Base-by-base conservation (phyloP, 768 basidiomycete species). In the Roridomyces roridus region DNA sequence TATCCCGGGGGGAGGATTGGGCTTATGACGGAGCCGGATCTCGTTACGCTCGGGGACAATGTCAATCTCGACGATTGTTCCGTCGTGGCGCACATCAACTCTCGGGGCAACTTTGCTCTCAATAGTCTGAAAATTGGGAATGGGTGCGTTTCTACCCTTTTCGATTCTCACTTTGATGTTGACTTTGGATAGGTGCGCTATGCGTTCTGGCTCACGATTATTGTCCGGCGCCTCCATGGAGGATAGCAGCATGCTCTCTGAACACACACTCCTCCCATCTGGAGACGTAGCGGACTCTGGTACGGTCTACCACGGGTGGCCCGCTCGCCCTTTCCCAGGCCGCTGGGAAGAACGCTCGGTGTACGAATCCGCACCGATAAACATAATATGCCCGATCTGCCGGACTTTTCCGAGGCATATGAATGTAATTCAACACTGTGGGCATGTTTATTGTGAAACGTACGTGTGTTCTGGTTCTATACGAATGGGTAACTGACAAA, bases 141-240 rank as follows among this genome's bases (percentile, higher is more conserved):
- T 55, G 75, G 75, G 70, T 72, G 59, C 41, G 62, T n/a, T n/a
- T 62, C 4, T 24, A 34, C 39, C 34, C 48, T 29, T 12, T 5
- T 11, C n/a, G n/a, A n/a, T n/a, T n/a, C 14, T 41, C 20, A 10
- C 12, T n/a, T 14, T 42, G 24, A 23, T 35, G n/a, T 15, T 39
- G 20, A 39, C 29, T 40, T 2, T 41, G 17, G 20, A 26, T 12
- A 77, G 76, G 29, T 76, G 73, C 55, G 78, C 80, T 0, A 65
- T 81, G 70, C 75, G 80, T 18, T 68, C 76, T 8, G 80, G 80
- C 28, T 79, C 78, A 8, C 71, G 80, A 24, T 67, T 81, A 6
- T 72, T 81, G 23, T 80, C 79, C 7, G 80, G 80, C 7, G 80
- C 80, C 11, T 77, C 79, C 11, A 81, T 81, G 80, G 80, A 81